A percentile compares a stretch with the other conserved stretches of the same genome.
Evolutionary conservation across 352 stramenopile species (phyloP).

Genomic region (Hyaloperonospora brassicae): DNA sequence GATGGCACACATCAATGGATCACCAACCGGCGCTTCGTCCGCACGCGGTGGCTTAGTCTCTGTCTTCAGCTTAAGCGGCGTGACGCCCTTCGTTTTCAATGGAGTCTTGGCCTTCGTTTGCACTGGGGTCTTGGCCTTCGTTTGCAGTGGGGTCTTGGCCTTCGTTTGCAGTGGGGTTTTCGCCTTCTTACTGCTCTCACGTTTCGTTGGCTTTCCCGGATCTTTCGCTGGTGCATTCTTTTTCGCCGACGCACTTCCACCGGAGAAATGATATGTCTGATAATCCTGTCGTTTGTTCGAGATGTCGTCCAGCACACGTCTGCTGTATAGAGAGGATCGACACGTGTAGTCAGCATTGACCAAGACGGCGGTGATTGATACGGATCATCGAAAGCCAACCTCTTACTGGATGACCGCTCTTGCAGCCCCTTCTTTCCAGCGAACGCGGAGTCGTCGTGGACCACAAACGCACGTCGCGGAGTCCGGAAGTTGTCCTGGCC

Average conservation of each 20-base stretch:
- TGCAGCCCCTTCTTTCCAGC: conserved; percentile 28
- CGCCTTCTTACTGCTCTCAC: conserved; percentile 17
- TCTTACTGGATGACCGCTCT: conserved; percentile 34
- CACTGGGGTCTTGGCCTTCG: no score
- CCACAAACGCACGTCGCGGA: conserved; percentile 31
- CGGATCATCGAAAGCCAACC: conserved; percentile 20
- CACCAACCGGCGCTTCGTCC: conserved; percentile 38
- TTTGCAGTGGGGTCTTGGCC: no score
- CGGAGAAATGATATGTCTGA: conserved; percentile 11
- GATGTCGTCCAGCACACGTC: conserved; percentile 64
- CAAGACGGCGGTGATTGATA: background rate
- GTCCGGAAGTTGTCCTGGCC: conserved; percentile 19
- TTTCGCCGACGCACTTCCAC: conserved; percentile 10
- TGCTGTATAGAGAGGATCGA: conserved; percentile 14
- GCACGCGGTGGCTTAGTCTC: conserved; percentile 7
- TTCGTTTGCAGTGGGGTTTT: conserved; percentile 7
- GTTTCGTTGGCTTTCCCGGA: conserved; percentile 21
- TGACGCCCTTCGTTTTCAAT: no score
- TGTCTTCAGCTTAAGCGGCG: conserved; percentile 11
- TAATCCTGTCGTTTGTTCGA: conserved; percentile 60
- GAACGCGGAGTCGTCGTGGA: conserved; percentile 39
- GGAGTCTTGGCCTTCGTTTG: no score
- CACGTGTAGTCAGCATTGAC: background rate
- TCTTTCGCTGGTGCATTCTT: conserved; percentile 21
- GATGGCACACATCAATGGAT: background rate